These are phyloP conservation scores for Kwoniella pini DNA, from an alignment of 768 basidiomycete species.

Conservation along the genomic window DNA sequence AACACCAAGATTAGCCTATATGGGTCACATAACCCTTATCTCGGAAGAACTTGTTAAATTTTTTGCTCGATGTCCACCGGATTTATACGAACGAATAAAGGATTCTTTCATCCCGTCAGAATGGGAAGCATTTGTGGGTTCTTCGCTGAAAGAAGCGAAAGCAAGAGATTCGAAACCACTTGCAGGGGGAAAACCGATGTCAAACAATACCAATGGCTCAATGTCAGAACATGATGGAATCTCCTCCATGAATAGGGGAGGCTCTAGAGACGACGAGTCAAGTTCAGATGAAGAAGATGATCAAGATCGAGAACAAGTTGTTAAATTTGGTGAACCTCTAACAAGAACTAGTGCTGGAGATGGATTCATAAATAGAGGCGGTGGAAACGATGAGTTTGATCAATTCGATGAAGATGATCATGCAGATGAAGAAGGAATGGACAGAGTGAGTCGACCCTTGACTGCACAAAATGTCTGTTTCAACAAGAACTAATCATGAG, in stretches of 20 bases:
- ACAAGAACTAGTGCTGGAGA: conserved; percentile 36
- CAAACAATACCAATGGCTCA: background rate
- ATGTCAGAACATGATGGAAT: background rate
- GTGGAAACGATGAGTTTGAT: conserved; percentile 17
- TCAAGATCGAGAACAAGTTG: conserved; percentile 19
- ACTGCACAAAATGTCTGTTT: too few relatives aligned
- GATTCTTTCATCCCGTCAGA: conserved; percentile 70
- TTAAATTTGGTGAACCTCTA: conserved; percentile 46
- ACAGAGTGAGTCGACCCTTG: conserved; percentile 38
- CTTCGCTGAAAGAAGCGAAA: conserved; percentile 82
- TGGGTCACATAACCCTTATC: conserved; percentile 95
- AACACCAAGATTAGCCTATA: conserved; percentile 71
- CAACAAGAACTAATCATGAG: background rate
- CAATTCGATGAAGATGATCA: conserved; percentile 21
- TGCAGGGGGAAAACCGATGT: conserved; percentile 62
- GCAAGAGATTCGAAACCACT: conserved; percentile 73
- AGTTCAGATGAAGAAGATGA: conserved; percentile 40
- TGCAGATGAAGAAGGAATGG: conserved; percentile 28
- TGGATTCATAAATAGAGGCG: conserved; percentile 31
- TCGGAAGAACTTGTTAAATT: conserved; percentile 91
- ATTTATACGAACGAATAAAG: conserved; percentile 67
- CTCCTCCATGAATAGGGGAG: background rate
- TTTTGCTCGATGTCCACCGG: conserved; percentile 80
- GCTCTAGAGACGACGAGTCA: conserved; percentile 19
- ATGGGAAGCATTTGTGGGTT: conserved; percentile 89